Conservation (phyloP, 306 rosid species). For the Quercus robur region DNA sequence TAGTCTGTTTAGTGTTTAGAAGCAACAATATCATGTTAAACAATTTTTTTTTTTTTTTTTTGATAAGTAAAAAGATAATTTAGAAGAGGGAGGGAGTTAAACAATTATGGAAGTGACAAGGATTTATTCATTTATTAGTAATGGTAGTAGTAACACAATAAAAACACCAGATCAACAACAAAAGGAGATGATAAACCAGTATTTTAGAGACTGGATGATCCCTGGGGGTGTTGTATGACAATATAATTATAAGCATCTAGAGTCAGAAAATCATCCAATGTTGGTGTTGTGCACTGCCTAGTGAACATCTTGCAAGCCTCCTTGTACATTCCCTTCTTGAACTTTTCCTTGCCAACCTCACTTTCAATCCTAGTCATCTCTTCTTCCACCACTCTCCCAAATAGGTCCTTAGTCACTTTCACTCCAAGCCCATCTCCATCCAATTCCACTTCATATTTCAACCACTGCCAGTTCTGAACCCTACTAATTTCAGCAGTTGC, state of each 20-base stretch:
- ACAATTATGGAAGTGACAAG: neutral
- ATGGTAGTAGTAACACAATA: neutral
- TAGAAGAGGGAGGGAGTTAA: neutral
- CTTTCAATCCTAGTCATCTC: constrained; percentile 77
- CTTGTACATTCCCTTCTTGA: constrained; percentile 64
- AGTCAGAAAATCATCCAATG: constrained; percentile 82
- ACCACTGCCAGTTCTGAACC: constrained; percentile 98
- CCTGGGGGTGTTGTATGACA: constrained; percentile 54
- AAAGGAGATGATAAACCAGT: neutral
- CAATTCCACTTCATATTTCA: constrained; percentile 73
- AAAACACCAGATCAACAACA: neutral
- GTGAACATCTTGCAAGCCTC: constrained; percentile 71
- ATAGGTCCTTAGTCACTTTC: constrained; percentile 59
- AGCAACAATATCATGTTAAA: too few species aligned
- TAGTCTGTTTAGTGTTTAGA: too few species aligned
- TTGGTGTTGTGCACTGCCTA: constrained; percentile 67
- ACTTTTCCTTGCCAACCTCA: constrained; percentile 76
- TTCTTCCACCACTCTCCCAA: constrained; percentile 82
- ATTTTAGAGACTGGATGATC: constrained; percentile 40
- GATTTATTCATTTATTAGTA: neutral
- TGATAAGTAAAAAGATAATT: too few species aligned
- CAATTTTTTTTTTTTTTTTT: too few species aligned
- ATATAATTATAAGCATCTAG: constrained; percentile 65
- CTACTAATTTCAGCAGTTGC: constrained; percentile 97
- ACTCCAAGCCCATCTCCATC: constrained; percentile 76